These are phyloP conservation scores for Cicer judaicum DNA, from an alignment of 306 rosid species.

Conservation along the genomic window DNA sequence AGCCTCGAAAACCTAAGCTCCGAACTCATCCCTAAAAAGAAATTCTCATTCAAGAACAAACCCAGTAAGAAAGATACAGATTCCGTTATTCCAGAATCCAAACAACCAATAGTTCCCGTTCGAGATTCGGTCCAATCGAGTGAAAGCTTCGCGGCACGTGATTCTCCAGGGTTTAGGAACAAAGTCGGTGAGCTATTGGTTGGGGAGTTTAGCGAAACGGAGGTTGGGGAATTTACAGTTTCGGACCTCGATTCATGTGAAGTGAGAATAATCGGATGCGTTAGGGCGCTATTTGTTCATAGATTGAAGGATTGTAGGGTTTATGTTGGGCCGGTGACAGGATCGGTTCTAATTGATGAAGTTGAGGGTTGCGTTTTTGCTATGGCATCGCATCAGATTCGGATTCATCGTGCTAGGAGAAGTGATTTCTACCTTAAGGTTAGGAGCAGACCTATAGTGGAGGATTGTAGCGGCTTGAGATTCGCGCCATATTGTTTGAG, in stretches of 20 bases:
- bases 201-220: slow-evolving; percentile 56
- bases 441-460: slow-evolving; percentile 88
- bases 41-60: slow-evolving; percentile 75
- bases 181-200: slow-evolving; percentile 58
- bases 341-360: slow-evolving; percentile 73
- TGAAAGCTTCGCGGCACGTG: slow-evolving; percentile 43
- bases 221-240: slow-evolving; percentile 76
- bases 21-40: slow-evolving; percentile 71
- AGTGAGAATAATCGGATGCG: slow-evolving; percentile 70
- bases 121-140: slow-evolving; percentile 29
- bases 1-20: slow-evolving; percentile 40
- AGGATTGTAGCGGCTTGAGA: slow-evolving; percentile 59
- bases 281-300: slow-evolving; percentile 75
- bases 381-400: slow-evolving; percentile 86
- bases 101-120: slow-evolving; percentile 31
- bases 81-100: slow-evolving; percentile 34
- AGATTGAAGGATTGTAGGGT: slow-evolving; percentile 67
- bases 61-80: slow-evolving; percentile 50
- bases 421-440: slow-evolving; percentile 82
- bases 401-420: slow-evolving; percentile 70
- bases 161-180: slow-evolving; percentile 69
- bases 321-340: slow-evolving; percentile 70
- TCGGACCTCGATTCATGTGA: slow-evolving; percentile 85
- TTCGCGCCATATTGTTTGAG: slow-evolving; percentile 81
- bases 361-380: slow-evolving; percentile 70